phyloP scores from a whole-genome alignment of 805 yeast genomes.

The Brettanomyces sp. region DNA sequence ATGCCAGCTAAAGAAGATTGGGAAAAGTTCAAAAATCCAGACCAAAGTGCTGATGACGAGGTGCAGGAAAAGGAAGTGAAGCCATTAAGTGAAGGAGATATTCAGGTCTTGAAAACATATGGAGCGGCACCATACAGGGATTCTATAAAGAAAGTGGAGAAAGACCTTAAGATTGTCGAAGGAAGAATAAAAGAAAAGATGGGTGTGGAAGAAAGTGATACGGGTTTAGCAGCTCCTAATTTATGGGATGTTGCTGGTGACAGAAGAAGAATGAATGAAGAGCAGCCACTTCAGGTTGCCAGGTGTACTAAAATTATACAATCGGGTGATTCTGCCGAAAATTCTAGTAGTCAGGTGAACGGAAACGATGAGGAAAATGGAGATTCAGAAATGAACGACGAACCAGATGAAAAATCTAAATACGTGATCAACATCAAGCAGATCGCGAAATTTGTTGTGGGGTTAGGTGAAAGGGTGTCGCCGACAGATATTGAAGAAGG shows the following conservation, averaged over 20 bases:
- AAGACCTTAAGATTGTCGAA: constrained; percentile 79
- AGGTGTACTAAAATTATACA: constrained; percentile 95
- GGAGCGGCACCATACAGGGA: constrained; percentile 95
- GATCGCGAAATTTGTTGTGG: constrained; percentile 96
- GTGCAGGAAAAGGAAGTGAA: constrained; percentile 61
- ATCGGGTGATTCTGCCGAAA: constrained; percentile 27
- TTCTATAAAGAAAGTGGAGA: constrained; percentile 71
- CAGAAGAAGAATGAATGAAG: constrained; percentile 83
- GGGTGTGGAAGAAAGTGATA: constrained; percentile 90
- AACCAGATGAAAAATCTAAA: constrained; percentile 67
- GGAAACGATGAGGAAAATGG: neutral
- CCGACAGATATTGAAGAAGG: constrained; percentile 99
- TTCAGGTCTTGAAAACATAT: constrained; percentile 92
- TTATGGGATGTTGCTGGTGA: constrained; percentile 98
- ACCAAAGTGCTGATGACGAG: constrained; percentile 46
- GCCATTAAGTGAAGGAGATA: constrained; percentile 93
- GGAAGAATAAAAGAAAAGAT: constrained; percentile 86
- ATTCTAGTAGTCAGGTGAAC: neutral
- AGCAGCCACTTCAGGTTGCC: constrained; percentile 96
- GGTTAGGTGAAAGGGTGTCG: constrained; percentile 90
- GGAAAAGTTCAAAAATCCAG: constrained; percentile 94
- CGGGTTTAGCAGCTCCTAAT: constrained; percentile 96
- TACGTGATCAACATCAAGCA: constrained; percentile 96
- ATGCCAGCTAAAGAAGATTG: constrained; percentile 98
- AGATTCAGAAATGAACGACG: neutral